Conservation (phyloP, 2,329 filamentous ascomycete genomes). For the Cladophialophora bantiana region DNA sequence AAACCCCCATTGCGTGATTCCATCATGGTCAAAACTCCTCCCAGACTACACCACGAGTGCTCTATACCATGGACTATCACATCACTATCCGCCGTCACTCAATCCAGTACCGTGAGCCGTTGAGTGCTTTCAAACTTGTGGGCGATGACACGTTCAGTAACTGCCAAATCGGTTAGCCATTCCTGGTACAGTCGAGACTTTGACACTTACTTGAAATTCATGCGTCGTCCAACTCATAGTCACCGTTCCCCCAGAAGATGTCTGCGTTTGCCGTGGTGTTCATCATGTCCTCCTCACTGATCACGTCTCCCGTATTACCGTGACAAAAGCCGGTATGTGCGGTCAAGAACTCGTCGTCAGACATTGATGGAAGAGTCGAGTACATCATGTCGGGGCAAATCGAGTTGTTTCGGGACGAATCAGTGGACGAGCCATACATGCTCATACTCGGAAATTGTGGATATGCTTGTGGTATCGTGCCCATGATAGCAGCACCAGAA, state of each 20-base stretch:
- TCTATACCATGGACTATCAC: conserved; percentile 24
- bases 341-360: conserved; percentile 18
- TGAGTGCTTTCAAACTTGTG: not conserved
- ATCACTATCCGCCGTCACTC: conserved; percentile 12
- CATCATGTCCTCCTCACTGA: conserved; percentile 7
- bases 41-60: conserved; percentile 39
- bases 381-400: conserved; percentile 11
- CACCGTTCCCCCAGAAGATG: conserved; percentile 1
- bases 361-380: conserved; percentile 15
- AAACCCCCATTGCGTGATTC: conserved; percentile 14
- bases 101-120: not conserved
- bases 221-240: not conserved
- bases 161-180: not conserved
- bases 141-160: not conserved
- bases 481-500: conserved; percentile 9
- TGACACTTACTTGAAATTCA: conserved; percentile 6
- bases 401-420: conserved; percentile 24
- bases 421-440: not conserved
- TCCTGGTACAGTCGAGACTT: not conserved
- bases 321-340: not conserved
- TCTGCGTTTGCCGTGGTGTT: conserved; percentile 5
- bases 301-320: not conserved
- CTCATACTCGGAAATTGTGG: conserved; percentile 5
- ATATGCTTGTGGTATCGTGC: conserved; percentile 10
- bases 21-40: conserved; percentile 34